Evolutionary conservation across 1,284 basidiomycete species (phyloP).

Genomic region (Hemileia vastatrix): DNA sequence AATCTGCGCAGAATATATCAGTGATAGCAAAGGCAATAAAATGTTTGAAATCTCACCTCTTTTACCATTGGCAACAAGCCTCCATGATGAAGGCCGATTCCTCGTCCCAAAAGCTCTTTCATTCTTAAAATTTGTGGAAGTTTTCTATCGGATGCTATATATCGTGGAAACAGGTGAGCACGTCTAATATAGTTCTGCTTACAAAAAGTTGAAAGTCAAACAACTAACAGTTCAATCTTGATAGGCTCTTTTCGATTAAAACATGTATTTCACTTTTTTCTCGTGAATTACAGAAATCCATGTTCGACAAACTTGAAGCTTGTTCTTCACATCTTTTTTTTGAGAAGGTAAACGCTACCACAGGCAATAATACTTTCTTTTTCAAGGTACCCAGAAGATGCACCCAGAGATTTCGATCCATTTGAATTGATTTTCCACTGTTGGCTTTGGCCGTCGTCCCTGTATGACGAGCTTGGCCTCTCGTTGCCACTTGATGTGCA

Average conservation of each 20-base stretch:
- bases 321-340: slow-evolving; percentile 97
- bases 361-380: slow-evolving; percentile 78
- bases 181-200: background rate
- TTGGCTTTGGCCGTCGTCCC: slow-evolving; percentile 46
- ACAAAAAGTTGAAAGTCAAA: background rate
- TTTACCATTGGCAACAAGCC: slow-evolving; percentile 94
- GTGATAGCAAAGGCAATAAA: background rate
- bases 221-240: slow-evolving; percentile 69
- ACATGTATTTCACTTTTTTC: slow-evolving; percentile 98
- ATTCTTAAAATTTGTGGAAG: slow-evolving; percentile 92
- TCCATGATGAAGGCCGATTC: slow-evolving; percentile 96
- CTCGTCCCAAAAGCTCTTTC: slow-evolving; percentile 78
- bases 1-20: slow-evolving; percentile 50
- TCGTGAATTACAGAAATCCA: slow-evolving; percentile 69
- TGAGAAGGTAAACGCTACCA: slow-evolving; percentile 93
- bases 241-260: slow-evolving; percentile 81
- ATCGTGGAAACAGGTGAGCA: background rate
- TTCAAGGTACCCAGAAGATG: slow-evolving; percentile 77
- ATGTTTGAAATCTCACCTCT: slow-evolving; percentile 55
- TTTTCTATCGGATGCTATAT: slow-evolving; percentile 71
- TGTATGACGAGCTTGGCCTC: too few relatives aligned
- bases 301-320: slow-evolving; percentile 75
- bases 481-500: slow-evolving; percentile 47
- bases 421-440: slow-evolving; percentile 55
- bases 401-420: slow-evolving; percentile 86